Evolutionary conservation across 495 filamentous ascomycete genomes (phyloP).

Genomic region (Penicillium simplicissimum): DNA sequence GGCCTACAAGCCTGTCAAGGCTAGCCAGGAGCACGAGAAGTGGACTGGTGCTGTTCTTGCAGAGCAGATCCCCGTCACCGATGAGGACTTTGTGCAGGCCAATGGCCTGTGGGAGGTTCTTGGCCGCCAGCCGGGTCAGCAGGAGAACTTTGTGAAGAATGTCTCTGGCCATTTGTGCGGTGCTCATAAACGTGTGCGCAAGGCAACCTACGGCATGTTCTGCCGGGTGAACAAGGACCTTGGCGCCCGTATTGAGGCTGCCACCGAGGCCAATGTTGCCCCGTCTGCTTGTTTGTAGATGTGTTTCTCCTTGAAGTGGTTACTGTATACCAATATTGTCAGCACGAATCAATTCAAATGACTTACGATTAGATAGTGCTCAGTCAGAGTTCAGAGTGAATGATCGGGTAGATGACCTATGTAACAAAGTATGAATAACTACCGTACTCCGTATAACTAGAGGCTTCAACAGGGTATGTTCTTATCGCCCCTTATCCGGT

Average conservation of each 20-base stretch:
- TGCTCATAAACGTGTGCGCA: constrained; percentile 52
- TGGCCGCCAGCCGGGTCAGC: constrained; percentile 59
- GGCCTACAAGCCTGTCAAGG: constrained; percentile 57
- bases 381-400: background rate
- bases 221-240: constrained; percentile 44
- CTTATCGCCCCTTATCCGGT: constrained; percentile 8
- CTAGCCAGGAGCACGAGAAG: constrained; percentile 62
- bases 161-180: constrained; percentile 54
- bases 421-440: too few relatives aligned
- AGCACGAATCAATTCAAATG: background rate
- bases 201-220: constrained; percentile 58
- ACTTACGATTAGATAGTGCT: background rate
- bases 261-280: constrained; percentile 42
- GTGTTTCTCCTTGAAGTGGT: background rate
- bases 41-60: constrained; percentile 54
- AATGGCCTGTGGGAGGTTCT: constrained; percentile 66
- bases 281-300: constrained; percentile 35
- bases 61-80: constrained; percentile 49
- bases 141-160: constrained; percentile 67
- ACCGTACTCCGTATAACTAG: too few relatives aligned
- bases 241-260: constrained; percentile 44
- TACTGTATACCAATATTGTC: constrained; percentile 1
- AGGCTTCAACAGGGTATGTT: too few relatives aligned
- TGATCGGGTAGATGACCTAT: background rate
- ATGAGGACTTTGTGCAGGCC: constrained; percentile 66